Evolutionary conservation across 805 yeast genomes (phyloP).

Genomic region (Nakazawaea anatomiae): DNA sequence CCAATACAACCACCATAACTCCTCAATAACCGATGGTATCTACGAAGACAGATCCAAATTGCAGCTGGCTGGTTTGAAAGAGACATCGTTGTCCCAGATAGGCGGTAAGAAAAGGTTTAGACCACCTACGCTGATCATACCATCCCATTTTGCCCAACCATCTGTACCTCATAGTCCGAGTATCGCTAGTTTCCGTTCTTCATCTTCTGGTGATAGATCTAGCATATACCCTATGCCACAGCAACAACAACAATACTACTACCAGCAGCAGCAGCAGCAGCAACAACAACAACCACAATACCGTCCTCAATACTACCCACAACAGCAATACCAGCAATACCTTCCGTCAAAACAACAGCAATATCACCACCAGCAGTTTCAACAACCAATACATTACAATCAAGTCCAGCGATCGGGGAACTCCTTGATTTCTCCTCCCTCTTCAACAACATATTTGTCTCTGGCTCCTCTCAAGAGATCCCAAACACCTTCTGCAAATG

Average conservation of each 20-base stretch:
- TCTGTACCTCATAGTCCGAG: conserved; percentile 3
- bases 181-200: conserved; percentile 1
- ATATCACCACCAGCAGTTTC: not conserved
- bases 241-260: conserved; percentile 1
- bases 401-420: conserved; percentile 2
- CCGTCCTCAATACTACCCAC: not conserved
- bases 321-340: not conserved
- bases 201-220: conserved; percentile 4
- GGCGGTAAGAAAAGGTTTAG: conserved; percentile 8
- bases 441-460: not conserved
- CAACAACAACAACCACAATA: not conserved
- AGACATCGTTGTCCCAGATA: conserved; percentile 7
- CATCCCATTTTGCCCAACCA: not conserved
- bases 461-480: conserved; percentile 1
- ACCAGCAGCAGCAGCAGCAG: not conserved
- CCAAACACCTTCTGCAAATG: not conserved
- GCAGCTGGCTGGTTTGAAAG: conserved; percentile 8
- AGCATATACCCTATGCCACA: not conserved
- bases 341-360: not conserved
- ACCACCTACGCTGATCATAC: conserved; percentile 9
- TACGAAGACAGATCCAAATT: conserved; percentile 9
- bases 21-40: not conserved
- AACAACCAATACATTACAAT: conserved; percentile 5
- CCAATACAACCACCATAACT: not conserved
- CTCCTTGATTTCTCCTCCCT: conserved; percentile 1